Evolutionary conservation across 352 stramenopile species (phyloP).

Genomic region (Globisporangium viniferum): DNA sequence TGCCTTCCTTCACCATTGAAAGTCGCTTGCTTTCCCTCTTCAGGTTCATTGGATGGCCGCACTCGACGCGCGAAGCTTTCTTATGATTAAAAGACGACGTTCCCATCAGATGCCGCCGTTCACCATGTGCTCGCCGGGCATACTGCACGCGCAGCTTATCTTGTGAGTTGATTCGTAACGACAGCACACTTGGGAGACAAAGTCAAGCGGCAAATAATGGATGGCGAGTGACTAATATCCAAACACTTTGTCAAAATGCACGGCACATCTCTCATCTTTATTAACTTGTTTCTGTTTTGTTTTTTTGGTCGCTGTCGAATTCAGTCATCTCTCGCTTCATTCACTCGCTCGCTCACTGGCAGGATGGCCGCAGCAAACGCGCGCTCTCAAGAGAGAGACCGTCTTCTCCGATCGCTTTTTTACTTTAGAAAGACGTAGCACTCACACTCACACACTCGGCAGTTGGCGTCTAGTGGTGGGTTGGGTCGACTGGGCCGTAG

Average conservation of each 20-base stretch:
- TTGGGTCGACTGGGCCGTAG: slow-evolving; percentile 81
- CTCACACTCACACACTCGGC: slow-evolving; percentile 1
- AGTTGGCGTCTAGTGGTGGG: slow-evolving; percentile 51
- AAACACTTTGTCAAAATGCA: slow-evolving; percentile 5
- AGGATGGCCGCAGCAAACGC: neutral
- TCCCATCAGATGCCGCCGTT: neutral
- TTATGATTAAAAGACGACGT: too few relatives aligned
- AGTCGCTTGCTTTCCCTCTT: too few relatives aligned
- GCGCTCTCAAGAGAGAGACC: neutral
- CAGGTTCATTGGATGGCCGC: too few relatives aligned
- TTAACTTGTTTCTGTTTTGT: slow-evolving; percentile 9
- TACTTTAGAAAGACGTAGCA: slow-evolving; percentile 14
- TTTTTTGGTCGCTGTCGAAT: slow-evolving; percentile 4
- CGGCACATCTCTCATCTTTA: slow-evolving; percentile 7
- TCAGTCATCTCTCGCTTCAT: neutral
- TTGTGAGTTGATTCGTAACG: neutral
- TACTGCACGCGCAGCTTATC: neutral
- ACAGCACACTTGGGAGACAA: neutral
- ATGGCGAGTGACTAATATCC: neutral
- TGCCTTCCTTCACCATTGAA: too few relatives aligned
- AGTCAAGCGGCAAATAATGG: neutral
- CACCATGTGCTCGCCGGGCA: neutral
- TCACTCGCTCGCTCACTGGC: neutral
- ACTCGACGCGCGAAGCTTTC: too few relatives aligned
- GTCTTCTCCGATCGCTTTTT: neutral